phyloP scores from a whole-genome alignment of 768 basidiomycete species.

The Leccinum variicolor region DNA sequence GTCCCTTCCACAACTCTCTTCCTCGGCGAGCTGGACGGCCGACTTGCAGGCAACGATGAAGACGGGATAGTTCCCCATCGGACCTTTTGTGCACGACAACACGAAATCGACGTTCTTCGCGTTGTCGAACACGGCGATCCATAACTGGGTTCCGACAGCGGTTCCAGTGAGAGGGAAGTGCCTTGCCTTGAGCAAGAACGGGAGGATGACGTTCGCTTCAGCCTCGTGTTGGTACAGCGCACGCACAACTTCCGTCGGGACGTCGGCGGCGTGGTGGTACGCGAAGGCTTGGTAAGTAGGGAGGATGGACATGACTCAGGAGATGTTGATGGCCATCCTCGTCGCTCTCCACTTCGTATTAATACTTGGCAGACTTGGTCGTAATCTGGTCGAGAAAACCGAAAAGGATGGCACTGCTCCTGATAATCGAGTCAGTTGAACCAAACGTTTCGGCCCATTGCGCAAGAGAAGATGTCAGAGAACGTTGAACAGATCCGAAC shows the following conservation, averaged over 20 bases:
- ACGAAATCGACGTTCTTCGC: slow-evolving; percentile 33
- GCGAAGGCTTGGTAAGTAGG: background rate
- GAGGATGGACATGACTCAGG: slow-evolving; percentile 18
- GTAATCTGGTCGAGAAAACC: background rate
- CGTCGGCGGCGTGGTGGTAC: slow-evolving; percentile 5
- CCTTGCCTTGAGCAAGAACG: slow-evolving; percentile 34
- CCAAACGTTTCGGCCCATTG: background rate
- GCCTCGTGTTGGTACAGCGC: slow-evolving; percentile 29
- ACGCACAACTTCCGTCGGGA: slow-evolving; percentile 29
- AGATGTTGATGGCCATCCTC: background rate
- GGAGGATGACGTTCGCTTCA: slow-evolving; percentile 39
- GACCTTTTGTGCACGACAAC: slow-evolving; percentile 52
- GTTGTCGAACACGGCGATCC: slow-evolving; percentile 31
- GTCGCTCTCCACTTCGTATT: background rate
- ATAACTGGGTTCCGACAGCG: slow-evolving; percentile 17
- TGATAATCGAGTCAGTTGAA: background rate
- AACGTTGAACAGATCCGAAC: background rate
- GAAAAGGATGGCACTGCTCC: background rate
- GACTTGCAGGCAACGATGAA: slow-evolving; percentile 30
- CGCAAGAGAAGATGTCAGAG: background rate
- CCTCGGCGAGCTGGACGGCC: slow-evolving; percentile 8
- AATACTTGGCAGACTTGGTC: background rate
- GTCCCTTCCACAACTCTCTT: slow-evolving; percentile 3
- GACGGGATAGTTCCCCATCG: slow-evolving; percentile 59
- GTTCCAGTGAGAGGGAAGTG: background rate